Percentiles rank a stretch among this genome's conserved stretches.
Evolutionary conservation across 176 grass and related monocot genomes (phyloP).

Genomic region (Lolium multiflorum): DNA sequence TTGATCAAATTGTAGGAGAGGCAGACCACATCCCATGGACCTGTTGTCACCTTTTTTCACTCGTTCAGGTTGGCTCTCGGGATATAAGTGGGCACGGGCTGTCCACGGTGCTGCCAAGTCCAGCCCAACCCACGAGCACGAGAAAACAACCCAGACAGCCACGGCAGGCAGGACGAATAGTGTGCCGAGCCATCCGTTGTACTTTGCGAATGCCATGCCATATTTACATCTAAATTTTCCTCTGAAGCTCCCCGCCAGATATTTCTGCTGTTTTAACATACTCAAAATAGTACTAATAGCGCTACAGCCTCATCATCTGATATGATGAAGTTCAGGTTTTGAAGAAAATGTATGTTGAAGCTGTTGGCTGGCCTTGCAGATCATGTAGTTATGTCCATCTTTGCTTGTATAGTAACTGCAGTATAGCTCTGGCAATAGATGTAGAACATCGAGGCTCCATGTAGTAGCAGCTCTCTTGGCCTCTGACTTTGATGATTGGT

Average conservation of each 20-base stretch:
- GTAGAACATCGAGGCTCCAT: not conserved
- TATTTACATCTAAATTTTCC: slow-evolving; percentile 5
- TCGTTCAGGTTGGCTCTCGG: too few relatives aligned
- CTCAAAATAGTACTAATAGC: not conserved
- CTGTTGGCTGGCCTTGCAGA: not conserved
- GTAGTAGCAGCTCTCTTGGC: not conserved
- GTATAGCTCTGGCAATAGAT: too few relatives aligned
- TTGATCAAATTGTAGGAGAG: too few relatives aligned
- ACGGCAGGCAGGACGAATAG: too few relatives aligned
- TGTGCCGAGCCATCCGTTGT: too few relatives aligned
- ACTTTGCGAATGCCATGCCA: not conserved
- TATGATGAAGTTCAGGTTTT: not conserved
- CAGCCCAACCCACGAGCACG: too few relatives aligned
- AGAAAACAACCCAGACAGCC: too few relatives aligned
- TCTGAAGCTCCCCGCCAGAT: not conserved
- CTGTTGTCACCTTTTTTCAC: too few relatives aligned
- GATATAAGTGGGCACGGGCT: too few relatives aligned
- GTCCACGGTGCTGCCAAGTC: too few relatives aligned
- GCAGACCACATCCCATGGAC: too few relatives aligned
- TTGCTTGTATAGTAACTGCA: slow-evolving; percentile 32
- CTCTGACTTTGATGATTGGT: not conserved
- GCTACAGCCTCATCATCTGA: not conserved
- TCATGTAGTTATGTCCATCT: not conserved
- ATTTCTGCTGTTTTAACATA: not conserved
- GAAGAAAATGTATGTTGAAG: not conserved